Evolutionary conservation across 1,284 basidiomycete genomes (phyloP).

Genomic region (Puccinia novopanici): DNA sequence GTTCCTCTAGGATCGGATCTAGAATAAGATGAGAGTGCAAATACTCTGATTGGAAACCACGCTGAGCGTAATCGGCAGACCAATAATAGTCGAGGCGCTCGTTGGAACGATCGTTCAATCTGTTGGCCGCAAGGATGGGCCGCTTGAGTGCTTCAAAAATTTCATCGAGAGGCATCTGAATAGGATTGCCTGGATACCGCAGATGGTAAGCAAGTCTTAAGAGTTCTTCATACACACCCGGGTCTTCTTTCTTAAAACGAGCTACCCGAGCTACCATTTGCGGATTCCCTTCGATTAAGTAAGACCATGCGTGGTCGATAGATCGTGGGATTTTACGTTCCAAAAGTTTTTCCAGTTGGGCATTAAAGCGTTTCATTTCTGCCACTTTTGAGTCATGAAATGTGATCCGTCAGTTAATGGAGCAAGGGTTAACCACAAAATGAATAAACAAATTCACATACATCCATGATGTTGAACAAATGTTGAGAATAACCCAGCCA

Average conservation of each 20-base stretch:
- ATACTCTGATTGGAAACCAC: too few species aligned
- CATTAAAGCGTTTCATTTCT: not conserved
- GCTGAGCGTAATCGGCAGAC: too few species aligned
- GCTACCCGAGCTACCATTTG: not conserved
- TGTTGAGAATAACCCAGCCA: not conserved
- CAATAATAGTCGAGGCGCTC: not conserved
- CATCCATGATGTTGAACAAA: not conserved
- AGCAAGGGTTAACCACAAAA: not conserved
- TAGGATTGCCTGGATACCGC: too few species aligned
- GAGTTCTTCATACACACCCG: not conserved
- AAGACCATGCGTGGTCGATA: not conserved
- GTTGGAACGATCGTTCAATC: not conserved
- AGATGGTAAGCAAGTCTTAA: not conserved
- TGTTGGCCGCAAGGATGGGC: not conserved
- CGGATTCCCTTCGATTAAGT: not conserved
- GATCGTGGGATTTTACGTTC: too few species aligned
- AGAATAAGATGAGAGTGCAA: not conserved
- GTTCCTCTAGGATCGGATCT: not conserved
- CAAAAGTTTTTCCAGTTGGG: not conserved
- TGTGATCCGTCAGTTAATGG: not conserved
- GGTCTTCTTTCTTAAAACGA: not conserved
- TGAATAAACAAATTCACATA: conserved; percentile 4
- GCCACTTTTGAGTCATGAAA: not conserved
- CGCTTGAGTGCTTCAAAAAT: too few species aligned
- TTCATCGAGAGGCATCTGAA: too few species aligned